Percentiles rank a stretch among this genome's conserved stretches.
Conservation (phyloP, 495 filamentous ascomycete species). For the Xeromyces bisporus region DNA sequence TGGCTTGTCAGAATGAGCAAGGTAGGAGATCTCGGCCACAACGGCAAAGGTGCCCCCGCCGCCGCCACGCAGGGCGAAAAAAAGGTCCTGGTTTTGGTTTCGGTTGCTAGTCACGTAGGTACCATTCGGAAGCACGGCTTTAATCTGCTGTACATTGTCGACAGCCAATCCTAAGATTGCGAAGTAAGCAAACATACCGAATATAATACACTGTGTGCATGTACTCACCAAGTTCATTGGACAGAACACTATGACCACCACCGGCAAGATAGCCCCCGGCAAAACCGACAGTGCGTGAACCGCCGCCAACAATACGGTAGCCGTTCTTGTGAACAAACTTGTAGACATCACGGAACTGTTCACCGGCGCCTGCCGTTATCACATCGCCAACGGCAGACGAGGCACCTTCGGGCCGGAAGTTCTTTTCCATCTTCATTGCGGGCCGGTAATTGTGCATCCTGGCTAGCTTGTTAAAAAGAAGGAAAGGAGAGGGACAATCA, state of each 20-base stretch:
- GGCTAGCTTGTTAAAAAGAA: no score
- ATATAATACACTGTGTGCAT: no score
- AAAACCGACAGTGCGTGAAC: conserved; percentile 12
- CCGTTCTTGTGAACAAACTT: conserved; percentile 12
- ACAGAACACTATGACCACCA: no score
- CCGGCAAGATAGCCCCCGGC: conserved; percentile 38
- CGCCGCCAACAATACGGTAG: conserved; percentile 6
- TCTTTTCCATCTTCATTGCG: conserved; percentile 6
- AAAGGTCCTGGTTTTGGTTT: conserved; percentile 36
- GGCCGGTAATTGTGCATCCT: no score
- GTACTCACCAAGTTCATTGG: no score
- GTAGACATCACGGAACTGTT: conserved; percentile 31
- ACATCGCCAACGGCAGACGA: conserved; percentile 34
- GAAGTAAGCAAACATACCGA: no score
- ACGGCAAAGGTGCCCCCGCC: conserved; percentile 34
- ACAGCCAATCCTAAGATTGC: conserved; percentile 21
- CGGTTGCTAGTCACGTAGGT: conserved; percentile 24
- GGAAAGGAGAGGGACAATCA: no score
- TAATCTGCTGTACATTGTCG: conserved; percentile 23
- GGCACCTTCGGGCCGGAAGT: conserved; percentile 33
- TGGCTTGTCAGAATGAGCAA: no score
- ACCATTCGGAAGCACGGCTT: conserved; percentile 9
- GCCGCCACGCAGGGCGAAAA: conserved; percentile 35
- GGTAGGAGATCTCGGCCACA: conserved; percentile 29
- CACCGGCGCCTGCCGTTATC: conserved; percentile 37